Evolutionary conservation across 2,329 filamentous ascomycete species (phyloP).

Genomic region (Diaporthe sp.): DNA sequence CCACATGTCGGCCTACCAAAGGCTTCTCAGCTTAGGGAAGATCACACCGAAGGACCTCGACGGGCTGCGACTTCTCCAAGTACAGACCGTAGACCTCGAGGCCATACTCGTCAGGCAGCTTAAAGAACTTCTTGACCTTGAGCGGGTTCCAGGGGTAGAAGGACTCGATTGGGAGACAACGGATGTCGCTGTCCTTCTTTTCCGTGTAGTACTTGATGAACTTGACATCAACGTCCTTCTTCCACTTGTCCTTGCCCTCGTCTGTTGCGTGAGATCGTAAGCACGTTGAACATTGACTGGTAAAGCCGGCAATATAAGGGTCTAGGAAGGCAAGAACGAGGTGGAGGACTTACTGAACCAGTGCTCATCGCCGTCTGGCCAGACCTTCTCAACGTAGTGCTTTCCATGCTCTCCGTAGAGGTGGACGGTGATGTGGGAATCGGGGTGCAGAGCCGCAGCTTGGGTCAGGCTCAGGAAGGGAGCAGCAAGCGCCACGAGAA

Average conservation of each 20-base stretch:
- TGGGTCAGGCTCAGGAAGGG: background rate
- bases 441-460: conserved; percentile 6
- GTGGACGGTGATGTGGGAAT: conserved; percentile 22
- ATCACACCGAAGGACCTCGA: conserved; percentile 41
- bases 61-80: conserved; percentile 34
- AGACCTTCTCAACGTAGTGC: conserved; percentile 35
- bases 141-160: conserved; percentile 40
- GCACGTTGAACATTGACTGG: background rate
- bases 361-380: conserved; percentile 40
- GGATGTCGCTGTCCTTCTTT: conserved; percentile 29
- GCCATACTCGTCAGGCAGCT: conserved; percentile 34
- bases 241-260: conserved; percentile 27
- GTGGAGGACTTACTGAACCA: conserved; percentile 36
- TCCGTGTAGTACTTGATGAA: conserved; percentile 40
- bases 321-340: too few species aligned
- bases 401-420: conserved; percentile 28
- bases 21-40: conserved; percentile 1
- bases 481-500: background rate
- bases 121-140: conserved; percentile 30
- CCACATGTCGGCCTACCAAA: background rate
- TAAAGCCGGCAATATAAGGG: too few species aligned
- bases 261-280: conserved; percentile 26
- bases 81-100: conserved; percentile 23
- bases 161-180: conserved; percentile 39
- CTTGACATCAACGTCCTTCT: conserved; percentile 25